A percentile compares a stretch with the other conserved stretches of the same genome.
Conservation (phyloP, 139 green algal genomes). For the Closterium sp. region DNA sequence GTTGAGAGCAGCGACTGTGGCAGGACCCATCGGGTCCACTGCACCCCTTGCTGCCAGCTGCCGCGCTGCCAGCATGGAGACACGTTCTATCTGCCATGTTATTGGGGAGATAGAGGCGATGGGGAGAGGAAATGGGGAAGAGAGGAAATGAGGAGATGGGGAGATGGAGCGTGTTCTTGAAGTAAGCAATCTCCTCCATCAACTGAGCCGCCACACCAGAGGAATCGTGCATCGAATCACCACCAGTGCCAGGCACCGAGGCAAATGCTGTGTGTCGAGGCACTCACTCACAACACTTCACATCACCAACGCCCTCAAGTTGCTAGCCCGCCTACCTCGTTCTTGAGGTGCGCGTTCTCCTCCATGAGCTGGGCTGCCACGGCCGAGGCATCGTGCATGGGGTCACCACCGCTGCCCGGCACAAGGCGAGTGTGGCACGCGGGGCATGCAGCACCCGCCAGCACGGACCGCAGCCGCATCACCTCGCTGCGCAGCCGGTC, state of each 20-base stretch:
- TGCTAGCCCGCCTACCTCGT: not conserved
- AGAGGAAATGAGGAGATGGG: too few relatives aligned
- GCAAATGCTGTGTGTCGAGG: too few relatives aligned
- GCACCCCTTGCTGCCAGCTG: too few relatives aligned
- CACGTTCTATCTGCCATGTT: too few relatives aligned
- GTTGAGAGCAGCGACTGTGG: not conserved
- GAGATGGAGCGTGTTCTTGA: not conserved
- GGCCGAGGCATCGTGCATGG: not conserved
- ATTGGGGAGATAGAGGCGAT: too few relatives aligned
- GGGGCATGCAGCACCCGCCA: slow-evolving; percentile 3
- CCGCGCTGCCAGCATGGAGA: too few relatives aligned
- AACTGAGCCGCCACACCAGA: not conserved
- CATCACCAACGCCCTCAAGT: too few relatives aligned
- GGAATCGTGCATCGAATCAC: too few relatives aligned
- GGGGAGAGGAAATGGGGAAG: too few relatives aligned
- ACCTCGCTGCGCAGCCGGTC: slow-evolving; percentile 17
- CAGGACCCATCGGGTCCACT: too few relatives aligned
- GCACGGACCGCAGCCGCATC: slow-evolving; percentile 6
- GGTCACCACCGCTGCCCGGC: not conserved
- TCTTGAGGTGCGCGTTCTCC: slow-evolving; percentile 6
- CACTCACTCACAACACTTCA: too few relatives aligned
- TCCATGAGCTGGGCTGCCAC: not conserved
- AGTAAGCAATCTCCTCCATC: not conserved
- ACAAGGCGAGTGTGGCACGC: not conserved
- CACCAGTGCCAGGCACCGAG: too few relatives aligned